A percentile compares a stretch with the other conserved stretches of the same genome.
Conservation (phyloP, 1,284 basidiomycete genomes). For the Sanghuangporus sanghuang region DNA sequence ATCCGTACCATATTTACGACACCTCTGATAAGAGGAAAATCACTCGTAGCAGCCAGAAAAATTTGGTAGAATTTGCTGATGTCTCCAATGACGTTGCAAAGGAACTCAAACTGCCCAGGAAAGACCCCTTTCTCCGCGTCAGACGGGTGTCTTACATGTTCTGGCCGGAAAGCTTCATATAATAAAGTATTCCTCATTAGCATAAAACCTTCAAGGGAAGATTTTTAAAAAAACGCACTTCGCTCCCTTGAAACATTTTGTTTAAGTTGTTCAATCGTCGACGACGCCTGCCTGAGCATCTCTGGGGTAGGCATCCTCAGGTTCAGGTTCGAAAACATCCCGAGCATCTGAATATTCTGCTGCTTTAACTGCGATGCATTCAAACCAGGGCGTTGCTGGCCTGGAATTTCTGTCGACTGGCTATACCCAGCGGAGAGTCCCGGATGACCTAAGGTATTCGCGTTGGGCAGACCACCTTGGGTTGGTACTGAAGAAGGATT, state of each 20-base stretch:
- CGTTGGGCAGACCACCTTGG: neutral
- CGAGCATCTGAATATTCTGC: neutral
- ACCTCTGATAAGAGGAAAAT: constrained; percentile 40
- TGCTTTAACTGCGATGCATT: neutral
- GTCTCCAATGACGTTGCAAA: constrained; percentile 38
- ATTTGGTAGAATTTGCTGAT: constrained; percentile 47
- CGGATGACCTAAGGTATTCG: neutral
- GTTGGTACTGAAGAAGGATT: neutral
- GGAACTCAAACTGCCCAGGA: constrained; percentile 35
- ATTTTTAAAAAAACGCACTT: neutral
- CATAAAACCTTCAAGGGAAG: neutral
- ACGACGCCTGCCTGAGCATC: neutral
- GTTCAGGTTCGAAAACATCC: neutral
- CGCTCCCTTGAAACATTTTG: neutral
- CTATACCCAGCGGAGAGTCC: neutral
- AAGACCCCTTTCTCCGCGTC: constrained; percentile 6
- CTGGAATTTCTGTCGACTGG: neutral
- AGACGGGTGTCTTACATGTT: neutral
- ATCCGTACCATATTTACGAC: constrained; percentile 47
- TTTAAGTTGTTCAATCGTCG: neutral
- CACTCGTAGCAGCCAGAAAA: constrained; percentile 39
- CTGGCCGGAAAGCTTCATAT: neutral
- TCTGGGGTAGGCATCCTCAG: neutral
- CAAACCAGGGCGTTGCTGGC: neutral
- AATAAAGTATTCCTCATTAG: neutral